Evolutionary conservation across 495 filamentous ascomycete species (phyloP).

Genomic region (Penicillium simplicissimum): DNA sequence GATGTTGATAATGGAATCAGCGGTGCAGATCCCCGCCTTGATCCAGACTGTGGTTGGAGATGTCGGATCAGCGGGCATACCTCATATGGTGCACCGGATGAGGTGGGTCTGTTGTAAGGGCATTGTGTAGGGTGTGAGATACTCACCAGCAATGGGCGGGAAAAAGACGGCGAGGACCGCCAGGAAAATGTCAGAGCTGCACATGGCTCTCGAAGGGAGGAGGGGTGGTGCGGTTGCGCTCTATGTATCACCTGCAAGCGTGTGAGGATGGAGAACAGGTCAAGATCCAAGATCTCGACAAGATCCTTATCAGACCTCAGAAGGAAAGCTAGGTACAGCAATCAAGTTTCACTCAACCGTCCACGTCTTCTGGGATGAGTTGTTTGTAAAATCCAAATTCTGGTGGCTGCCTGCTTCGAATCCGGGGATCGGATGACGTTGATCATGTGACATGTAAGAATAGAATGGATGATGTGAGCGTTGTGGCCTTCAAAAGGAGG

Average conservation of each 20-base stretch:
- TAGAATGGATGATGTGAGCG: neutral
- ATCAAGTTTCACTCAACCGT: neutral
- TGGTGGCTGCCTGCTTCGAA: constrained; percentile 17
- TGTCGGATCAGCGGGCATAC: constrained; percentile 5
- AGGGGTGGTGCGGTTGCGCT: constrained; percentile 13
- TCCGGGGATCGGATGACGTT: constrained; percentile 27
- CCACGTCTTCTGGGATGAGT: neutral
- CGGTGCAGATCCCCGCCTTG: constrained; percentile 89
- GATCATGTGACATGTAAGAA: constrained; percentile 22
- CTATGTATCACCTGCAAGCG: constrained; percentile 18
- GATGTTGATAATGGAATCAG: constrained; percentile 93
- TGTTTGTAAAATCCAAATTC: neutral
- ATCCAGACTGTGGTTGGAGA: constrained; percentile 73
- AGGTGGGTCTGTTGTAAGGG: constrained; percentile 7
- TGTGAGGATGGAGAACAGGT: neutral
- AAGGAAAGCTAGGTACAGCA: neutral
- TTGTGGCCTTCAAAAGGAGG: neutral
- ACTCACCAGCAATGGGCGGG: constrained; percentile 85
- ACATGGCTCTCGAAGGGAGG: constrained; percentile 42
- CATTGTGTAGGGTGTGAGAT: constrained; percentile 2
- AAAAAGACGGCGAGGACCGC: constrained; percentile 87
- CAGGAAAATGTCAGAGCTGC: constrained; percentile 87
- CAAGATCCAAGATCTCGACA: neutral
- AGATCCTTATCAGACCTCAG: constrained; percentile 5
- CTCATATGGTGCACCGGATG: neutral